A percentile compares a stretch with the other conserved stretches of the same genome.
Conservation (phyloP, 768 basidiomycete species). For the Crassisporium funariophilum region DNA sequence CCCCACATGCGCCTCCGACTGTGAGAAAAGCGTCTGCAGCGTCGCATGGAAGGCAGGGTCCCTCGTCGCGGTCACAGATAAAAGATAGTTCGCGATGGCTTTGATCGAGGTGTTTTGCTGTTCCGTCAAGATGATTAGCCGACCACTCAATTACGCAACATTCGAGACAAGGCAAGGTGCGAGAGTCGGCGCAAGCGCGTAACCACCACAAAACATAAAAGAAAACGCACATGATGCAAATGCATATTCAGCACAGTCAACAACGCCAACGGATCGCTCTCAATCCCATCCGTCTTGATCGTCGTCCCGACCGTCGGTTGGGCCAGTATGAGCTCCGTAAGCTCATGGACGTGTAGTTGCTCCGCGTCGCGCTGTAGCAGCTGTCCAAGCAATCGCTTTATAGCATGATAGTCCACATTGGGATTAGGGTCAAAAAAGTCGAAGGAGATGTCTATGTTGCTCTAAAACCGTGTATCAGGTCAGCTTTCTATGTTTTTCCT, state of each 20-base stretch:
- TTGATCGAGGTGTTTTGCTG: slow-evolving; percentile 75
- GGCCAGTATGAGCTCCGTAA: slow-evolving; percentile 77
- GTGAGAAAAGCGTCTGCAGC: slow-evolving; percentile 56
- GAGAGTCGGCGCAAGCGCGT: background rate
- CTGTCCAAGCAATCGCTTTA: slow-evolving; percentile 72
- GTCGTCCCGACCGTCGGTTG: slow-evolving; percentile 83
- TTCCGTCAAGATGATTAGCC: slow-evolving; percentile 1
- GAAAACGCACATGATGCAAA: slow-evolving; percentile 40
- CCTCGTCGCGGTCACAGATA: slow-evolving; percentile 55
- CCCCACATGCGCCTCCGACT: slow-evolving; percentile 63
- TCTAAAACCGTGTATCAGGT: slow-evolving; percentile 20
- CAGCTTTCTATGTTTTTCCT: background rate
- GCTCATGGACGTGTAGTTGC: slow-evolving; percentile 64
- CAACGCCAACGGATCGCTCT: slow-evolving; percentile 90
- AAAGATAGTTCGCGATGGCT: slow-evolving; percentile 69
- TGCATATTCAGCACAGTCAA: slow-evolving; percentile 86
- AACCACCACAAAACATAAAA: background rate
- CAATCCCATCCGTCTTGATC: slow-evolving; percentile 88
- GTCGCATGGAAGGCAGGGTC: slow-evolving; percentile 53
- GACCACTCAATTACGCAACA: background rate
- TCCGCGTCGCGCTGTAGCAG: slow-evolving; percentile 78
- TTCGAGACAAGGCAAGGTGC: background rate
- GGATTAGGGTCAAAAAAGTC: slow-evolving; percentile 92
- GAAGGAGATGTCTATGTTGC: slow-evolving; percentile 83
- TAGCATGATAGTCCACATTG: slow-evolving; percentile 80